Evolutionary conservation across 2,329 filamentous ascomycete species (phyloP), one percentile per base, ranked within the genome.

Genomic region (Claviceps sorghi): DNA sequence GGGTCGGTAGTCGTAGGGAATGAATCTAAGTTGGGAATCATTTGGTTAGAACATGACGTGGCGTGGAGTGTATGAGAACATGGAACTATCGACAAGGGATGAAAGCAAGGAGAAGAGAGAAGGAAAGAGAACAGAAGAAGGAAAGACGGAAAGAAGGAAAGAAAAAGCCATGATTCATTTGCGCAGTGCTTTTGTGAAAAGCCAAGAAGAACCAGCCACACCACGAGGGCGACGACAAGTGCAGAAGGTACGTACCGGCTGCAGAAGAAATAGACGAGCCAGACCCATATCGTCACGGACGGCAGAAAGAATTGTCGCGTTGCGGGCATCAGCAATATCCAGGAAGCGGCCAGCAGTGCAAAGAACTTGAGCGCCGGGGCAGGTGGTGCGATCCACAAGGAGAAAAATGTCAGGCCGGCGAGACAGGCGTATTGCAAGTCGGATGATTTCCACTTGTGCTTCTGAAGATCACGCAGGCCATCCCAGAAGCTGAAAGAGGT

Each of bases 241-340:
- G 2, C 5, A 8, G 4, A 1, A 17, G 32, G 17, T 22, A 79
- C 88, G 74, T 81, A 95, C 88, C 91, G 85, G 75, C 86, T 93
- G 57, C 84, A 83, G 68, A 93, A 95, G 72, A 95, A 96, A 66
- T 95, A 88, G 48, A 96, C 73, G 42, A 96, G 75, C 80, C 90
- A 97, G 26, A 82, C 83, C 67, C 87, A 84, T 57, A 95, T 88
- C 7, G 88, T 84, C 54, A 93, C 74, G 51, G 89, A 89, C 10
- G 91, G 90, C 43, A 95, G 74, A 65, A 95, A 88, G 67, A 96
- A 95, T 67, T 97, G 91, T 57, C 88, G 79, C 3, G 90, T 94
- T 49, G 88, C 77, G 7, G 91, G 91, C 67, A 95, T 78, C 45
- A 91, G 73, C 41, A 95, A 73, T 34, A 89, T 80, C 58, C 81